These are phyloP conservation scores for Penicillium coprophilum DNA, from an alignment of 495 filamentous ascomycete species.

Conservation along the genomic window DNA sequence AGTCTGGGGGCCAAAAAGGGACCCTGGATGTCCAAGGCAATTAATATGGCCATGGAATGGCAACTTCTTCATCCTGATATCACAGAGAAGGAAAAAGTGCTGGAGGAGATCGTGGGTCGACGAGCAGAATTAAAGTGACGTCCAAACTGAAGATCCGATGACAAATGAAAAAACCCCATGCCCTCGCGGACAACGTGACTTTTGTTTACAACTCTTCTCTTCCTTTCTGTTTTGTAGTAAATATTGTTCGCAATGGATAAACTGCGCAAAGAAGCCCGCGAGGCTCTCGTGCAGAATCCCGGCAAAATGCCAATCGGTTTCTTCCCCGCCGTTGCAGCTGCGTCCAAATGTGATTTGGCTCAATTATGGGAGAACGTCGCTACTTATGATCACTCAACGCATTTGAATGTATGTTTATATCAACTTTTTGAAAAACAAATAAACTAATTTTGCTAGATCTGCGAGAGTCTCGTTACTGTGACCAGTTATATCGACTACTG, in stretches of 20 bases:
- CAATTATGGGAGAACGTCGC: slow-evolving; percentile 37
- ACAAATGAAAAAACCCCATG: slow-evolving; percentile 7
- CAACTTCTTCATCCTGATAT: slow-evolving; percentile 75
- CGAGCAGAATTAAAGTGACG: slow-evolving; percentile 56
- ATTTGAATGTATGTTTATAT: slow-evolving; percentile 24
- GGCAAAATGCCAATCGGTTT: slow-evolving; percentile 8
- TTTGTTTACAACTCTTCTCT: not conserved
- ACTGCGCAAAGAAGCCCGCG: slow-evolving; percentile 33
- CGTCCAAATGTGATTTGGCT: slow-evolving; percentile 17
- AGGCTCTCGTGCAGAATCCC: slow-evolving; percentile 22
- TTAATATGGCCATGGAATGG: slow-evolving; percentile 75
- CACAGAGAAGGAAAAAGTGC: slow-evolving; percentile 56
- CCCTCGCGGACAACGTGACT: not conserved
- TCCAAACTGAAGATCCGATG: slow-evolving; percentile 14
- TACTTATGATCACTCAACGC: slow-evolving; percentile 20
- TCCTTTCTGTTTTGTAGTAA: not conserved
- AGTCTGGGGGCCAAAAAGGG: slow-evolving; percentile 63
- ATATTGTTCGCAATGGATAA: slow-evolving; percentile 31
- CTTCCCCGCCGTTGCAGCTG: slow-evolving; percentile 3
- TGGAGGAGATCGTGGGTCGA: slow-evolving; percentile 61
- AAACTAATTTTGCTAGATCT: slow-evolving; percentile 24
- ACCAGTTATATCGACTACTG: slow-evolving; percentile 26
- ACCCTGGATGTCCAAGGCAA: slow-evolving; percentile 72
- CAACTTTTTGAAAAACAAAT: not conserved
- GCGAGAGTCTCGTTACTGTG: slow-evolving; percentile 35